A percentile compares a stretch with the other conserved stretches of the same genome.
phyloP scores from a whole-genome alignment of 345 rosid genomes.

The Populus alba region DNA sequence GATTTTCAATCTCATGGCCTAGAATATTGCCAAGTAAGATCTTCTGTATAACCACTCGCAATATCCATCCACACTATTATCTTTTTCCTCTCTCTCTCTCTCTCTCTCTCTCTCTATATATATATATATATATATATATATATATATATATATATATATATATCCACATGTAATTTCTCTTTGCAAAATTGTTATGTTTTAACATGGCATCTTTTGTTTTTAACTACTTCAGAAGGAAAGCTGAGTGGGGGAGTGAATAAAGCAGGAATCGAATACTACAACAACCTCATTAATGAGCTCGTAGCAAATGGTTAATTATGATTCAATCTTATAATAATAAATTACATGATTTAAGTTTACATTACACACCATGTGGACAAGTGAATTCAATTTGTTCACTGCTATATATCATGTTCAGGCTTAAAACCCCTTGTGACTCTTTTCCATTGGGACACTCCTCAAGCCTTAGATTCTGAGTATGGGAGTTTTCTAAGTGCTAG shows the following conservation, averaged over 20 bases:
- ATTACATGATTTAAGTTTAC: neutral
- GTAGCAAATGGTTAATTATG: constrained; percentile 1
- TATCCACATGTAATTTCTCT: too few species aligned
- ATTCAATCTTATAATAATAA: neutral
- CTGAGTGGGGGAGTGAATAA: constrained; percentile 10
- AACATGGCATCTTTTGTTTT: neutral
- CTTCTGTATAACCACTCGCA: neutral
- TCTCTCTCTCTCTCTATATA: too few species aligned
- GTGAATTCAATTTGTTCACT: neutral
- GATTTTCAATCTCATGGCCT: constrained; percentile 20
- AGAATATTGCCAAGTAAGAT: constrained; percentile 9
- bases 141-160: too few species aligned
- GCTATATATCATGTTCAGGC: neutral
- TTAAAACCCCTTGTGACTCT: constrained; percentile 10
- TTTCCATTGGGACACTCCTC: constrained; percentile 13
- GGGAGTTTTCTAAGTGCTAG: constrained; percentile 9
- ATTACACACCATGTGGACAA: neutral
- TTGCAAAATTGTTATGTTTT: neutral
- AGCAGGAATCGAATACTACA: constrained; percentile 14
- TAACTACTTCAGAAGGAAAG: constrained; percentile 14
- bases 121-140: too few species aligned
- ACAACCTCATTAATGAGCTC: constrained; percentile 18
- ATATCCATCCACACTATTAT: neutral
- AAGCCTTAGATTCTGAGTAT: constrained; percentile 16
- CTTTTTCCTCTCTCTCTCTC: too few species aligned